phyloP scores from a whole-genome alignment of 768 basidiomycete species.

The Termitomyces sp. region DNA sequence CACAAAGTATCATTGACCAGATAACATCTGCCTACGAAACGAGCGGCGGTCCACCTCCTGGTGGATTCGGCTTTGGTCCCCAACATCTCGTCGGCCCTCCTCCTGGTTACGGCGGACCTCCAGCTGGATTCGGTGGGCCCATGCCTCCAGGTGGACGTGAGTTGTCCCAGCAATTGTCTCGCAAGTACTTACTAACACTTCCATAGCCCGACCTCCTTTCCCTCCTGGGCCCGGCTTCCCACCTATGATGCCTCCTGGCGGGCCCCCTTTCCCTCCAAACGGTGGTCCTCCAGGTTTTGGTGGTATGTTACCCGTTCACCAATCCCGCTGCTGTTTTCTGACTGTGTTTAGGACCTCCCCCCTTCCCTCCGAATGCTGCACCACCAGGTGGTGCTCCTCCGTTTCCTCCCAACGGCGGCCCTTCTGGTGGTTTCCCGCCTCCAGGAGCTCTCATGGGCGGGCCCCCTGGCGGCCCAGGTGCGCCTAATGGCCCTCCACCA shows the following conservation, averaged over 20 bases:
- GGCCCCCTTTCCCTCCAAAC: slow-evolving; percentile 70
- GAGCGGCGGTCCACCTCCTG: slow-evolving; percentile 80
- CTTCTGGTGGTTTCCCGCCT: slow-evolving; percentile 25
- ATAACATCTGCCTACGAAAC: slow-evolving; percentile 92
- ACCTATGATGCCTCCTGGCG: slow-evolving; percentile 47
- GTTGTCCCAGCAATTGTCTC: slow-evolving; percentile 14
- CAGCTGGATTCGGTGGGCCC: slow-evolving; percentile 43
- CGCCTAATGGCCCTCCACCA: slow-evolving; percentile 31
- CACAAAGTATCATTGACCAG: slow-evolving; percentile 97
- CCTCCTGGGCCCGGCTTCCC: slow-evolving; percentile 61
- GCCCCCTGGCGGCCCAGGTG: slow-evolving; percentile 38
- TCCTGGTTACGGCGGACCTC: slow-evolving; percentile 40
- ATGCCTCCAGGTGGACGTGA: slow-evolving; percentile 46
- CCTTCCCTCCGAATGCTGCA: slow-evolving; percentile 4
- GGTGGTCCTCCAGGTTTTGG: slow-evolving; percentile 43
- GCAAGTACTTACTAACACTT: slow-evolving; percentile 6
- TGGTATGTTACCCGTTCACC: slow-evolving; percentile 28
- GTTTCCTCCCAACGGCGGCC: slow-evolving; percentile 3
- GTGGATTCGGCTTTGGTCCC: slow-evolving; percentile 83
- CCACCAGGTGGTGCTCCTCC: slow-evolving; percentile 4
- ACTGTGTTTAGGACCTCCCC: slow-evolving; percentile 4
- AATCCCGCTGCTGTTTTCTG: not conserved
- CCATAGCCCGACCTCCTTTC: slow-evolving; percentile 61
- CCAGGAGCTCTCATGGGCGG: slow-evolving; percentile 48
- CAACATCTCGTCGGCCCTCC: slow-evolving; percentile 67